These are phyloP conservation scores for Dryas integrifolia DNA, from an alignment of 331 rosid genomes.

Conservation along the genomic window DNA sequence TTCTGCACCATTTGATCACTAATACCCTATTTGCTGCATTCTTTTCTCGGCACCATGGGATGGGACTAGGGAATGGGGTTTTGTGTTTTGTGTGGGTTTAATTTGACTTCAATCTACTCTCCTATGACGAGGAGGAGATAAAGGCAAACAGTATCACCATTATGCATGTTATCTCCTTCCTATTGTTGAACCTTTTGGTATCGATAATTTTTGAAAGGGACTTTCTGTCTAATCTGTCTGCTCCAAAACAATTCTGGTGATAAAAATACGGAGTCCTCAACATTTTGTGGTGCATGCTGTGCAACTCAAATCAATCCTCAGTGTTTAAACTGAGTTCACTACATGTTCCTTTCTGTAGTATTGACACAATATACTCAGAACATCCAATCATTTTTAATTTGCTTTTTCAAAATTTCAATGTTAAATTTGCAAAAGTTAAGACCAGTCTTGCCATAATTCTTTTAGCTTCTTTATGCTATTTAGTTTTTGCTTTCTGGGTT, in stretches of 20 bases:
- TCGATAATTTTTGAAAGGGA: not conserved
- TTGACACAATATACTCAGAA: not conserved
- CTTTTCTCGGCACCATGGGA: not conserved
- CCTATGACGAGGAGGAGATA: not conserved
- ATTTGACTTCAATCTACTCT: not conserved
- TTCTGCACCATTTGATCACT: not conserved
- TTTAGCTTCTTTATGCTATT: not conserved
- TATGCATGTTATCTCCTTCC: slow-evolving; percentile 1
- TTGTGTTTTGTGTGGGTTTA: not conserved
- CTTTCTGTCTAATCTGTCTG: slow-evolving; percentile 1
- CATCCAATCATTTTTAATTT: not conserved
- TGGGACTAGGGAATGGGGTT: slow-evolving; percentile 3
- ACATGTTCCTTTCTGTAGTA: not conserved
- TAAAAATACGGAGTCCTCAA: not conserved
- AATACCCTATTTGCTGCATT: not conserved
- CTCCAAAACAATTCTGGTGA: not conserved
- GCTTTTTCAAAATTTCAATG: no score
- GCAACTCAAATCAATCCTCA: not conserved
- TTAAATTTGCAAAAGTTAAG: not conserved
- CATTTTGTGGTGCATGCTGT: not conserved
- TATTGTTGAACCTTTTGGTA: not conserved
- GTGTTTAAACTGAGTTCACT: not conserved
- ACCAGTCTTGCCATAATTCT: not conserved
- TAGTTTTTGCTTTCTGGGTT: not conserved
- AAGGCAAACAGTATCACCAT: slow-evolving; percentile 8